phyloP scores from a whole-genome alignment of 768 basidiomycete genomes.

The Auriscalpium orientale region DNA sequence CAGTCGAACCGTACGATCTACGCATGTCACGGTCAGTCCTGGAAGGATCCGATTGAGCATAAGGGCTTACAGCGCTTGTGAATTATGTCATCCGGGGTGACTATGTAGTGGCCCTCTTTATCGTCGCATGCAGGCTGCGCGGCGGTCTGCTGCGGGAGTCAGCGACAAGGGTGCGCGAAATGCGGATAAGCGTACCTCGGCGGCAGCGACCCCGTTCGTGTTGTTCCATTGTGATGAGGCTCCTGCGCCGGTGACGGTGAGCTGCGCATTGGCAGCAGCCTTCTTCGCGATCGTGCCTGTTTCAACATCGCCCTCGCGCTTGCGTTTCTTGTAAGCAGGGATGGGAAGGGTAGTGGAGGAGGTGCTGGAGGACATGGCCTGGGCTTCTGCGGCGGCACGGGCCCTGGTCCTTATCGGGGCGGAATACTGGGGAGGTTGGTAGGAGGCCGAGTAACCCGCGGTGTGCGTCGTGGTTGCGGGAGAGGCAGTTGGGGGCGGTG shows the following conservation, averaged over 20 bases:
- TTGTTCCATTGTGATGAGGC: constrained; percentile 57
- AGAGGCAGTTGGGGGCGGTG: constrained; percentile 73
- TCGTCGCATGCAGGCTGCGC: constrained; percentile 79
- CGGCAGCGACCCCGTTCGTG: constrained; percentile 53
- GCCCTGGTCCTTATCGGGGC: constrained; percentile 80
- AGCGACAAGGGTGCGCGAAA: constrained; percentile 21
- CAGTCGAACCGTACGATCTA: constrained; percentile 87
- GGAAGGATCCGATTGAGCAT: background rate
- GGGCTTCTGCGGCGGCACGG: constrained; percentile 79
- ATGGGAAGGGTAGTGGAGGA: constrained; percentile 58
- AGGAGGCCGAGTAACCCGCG: constrained; percentile 67
- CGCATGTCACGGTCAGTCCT: constrained; percentile 3
- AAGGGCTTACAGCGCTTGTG: constrained; percentile 63
- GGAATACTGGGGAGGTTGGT: constrained; percentile 68
- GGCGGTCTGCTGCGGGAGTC: constrained; percentile 48
- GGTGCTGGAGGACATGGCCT: constrained; percentile 58
- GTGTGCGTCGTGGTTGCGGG: constrained; percentile 61
- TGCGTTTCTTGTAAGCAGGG: constrained; percentile 78
- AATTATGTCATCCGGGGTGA: constrained; percentile 86
- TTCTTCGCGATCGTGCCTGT: constrained; percentile 67
- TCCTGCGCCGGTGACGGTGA: constrained; percentile 39
- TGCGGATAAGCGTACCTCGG: constrained; percentile 49
- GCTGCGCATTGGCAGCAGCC: constrained; percentile 41
- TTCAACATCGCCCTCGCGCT: constrained; percentile 70
- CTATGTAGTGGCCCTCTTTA: constrained; percentile 98